phyloP scores from a whole-genome alignment of 2,329 filamentous ascomycete genomes.

The Hysterium pulicare region DNA sequence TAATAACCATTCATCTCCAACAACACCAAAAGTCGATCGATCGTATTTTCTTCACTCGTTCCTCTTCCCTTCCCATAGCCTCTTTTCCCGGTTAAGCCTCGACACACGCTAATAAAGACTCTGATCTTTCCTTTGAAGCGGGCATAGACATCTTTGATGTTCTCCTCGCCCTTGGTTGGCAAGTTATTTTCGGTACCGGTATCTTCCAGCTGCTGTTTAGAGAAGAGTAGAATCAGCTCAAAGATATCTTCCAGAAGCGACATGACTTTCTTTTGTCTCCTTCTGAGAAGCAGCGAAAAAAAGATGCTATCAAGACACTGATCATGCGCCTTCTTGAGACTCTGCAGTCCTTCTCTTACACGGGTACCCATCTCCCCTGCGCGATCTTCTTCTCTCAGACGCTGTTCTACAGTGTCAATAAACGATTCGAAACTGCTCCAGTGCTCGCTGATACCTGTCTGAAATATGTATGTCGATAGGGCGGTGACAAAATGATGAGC shows the following conservation, averaged over 20 bases:
- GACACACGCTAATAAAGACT: slow-evolving; percentile 71
- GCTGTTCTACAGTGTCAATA: slow-evolving; percentile 60
- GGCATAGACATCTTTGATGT: slow-evolving; percentile 56
- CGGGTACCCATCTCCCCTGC: slow-evolving; percentile 47
- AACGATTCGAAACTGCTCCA: slow-evolving; percentile 70
- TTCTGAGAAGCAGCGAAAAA: slow-evolving; percentile 68
- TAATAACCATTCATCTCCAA: slow-evolving; percentile 72
- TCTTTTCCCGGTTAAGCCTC: slow-evolving; percentile 63
- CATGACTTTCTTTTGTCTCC: slow-evolving; percentile 70
- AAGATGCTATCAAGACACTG: slow-evolving; percentile 72
- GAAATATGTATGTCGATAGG: slow-evolving; percentile 74
- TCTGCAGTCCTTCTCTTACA: slow-evolving; percentile 59
- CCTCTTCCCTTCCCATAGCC: slow-evolving; percentile 38
- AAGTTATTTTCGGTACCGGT: slow-evolving; percentile 14
- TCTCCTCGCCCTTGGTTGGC: slow-evolving; percentile 25
- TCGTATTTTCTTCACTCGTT: slow-evolving; percentile 53
- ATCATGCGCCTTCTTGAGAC: slow-evolving; percentile 68
- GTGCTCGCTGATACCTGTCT: slow-evolving; percentile 67
- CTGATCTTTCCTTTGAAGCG: slow-evolving; percentile 68
- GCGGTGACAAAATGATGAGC: slow-evolving; percentile 75
- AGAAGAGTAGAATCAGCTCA: slow-evolving; percentile 65
- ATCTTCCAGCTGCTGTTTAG: slow-evolving; percentile 24
- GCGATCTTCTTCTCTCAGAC: slow-evolving; percentile 46
- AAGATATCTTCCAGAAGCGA: slow-evolving; percentile 76
- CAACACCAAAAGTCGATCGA: slow-evolving; percentile 65